Base-by-base conservation (phyloP, 2,329 filamentous ascomycete genomes). In the Botrytis elliptica region DNA sequence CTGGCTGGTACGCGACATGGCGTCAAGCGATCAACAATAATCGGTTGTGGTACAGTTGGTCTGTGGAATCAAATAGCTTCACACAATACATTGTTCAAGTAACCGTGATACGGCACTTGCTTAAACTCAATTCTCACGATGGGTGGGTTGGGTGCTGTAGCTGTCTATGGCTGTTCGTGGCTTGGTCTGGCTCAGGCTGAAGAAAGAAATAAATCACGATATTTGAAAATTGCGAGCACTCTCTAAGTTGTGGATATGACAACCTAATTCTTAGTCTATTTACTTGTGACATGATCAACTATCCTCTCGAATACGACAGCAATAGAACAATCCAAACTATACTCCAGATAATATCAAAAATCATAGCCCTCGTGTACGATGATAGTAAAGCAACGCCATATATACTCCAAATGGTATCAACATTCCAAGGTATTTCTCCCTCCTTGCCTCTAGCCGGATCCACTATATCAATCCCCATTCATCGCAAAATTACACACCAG, bases 401-500 rank as follows among this genome's bases (percentile, higher is more conserved):
- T 62, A 40, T 62, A 40, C 22, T 38, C 59, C 59, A 40, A 36
- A 62, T 62, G 14, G 25, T 62, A 40, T n/a, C 36, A 25, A n/a
- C 36, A n/a, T 38, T n/a, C 36, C 36, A 4, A 62, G 59, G 20
- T 40, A 62, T 40, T 12, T n/a, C 12, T 40, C 36, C 33, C n/a
- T 12, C 22, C 22, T 40, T 62, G 6, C 36, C 12, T 62, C 36
- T n/a, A 4, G 12, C 22, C 36, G 36, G 22, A n/a, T 16, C 36
- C 22, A 62, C 3, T 9, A n/a, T 5, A 25, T 18, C 22, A 25
- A 38, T 38, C 25, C 38, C 25, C 1, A 44, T 64, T 16, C 4
- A 29, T 18, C 25, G 38, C 25, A 42, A 29, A 9, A 29, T 46
- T 70, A 70, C 40, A 46, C 55, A 36, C 55, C 40, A 40, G 78